Evolutionary conservation across 2,329 filamentous ascomycete species (phyloP).

Genomic region (Aspergillus piperis): DNA sequence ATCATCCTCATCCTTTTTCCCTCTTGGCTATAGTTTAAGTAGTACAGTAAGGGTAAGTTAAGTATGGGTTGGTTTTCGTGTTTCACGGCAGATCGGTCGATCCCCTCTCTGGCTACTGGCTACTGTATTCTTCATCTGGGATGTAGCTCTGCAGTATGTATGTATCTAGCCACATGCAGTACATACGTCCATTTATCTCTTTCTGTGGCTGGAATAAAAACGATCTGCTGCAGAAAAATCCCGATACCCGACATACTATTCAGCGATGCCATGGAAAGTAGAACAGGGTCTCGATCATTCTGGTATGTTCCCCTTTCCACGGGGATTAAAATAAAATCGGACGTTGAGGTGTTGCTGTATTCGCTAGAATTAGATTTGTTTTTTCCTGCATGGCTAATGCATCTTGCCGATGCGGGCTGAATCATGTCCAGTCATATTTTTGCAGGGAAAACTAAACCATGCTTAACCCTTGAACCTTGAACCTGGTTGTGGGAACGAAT

Average conservation of each 20-base stretch:
- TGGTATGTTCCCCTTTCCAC: background rate
- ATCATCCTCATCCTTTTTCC: too few species aligned
- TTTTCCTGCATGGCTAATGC: background rate
- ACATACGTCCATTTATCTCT: too few species aligned
- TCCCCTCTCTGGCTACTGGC: constrained; percentile 8
- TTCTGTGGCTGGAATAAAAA: background rate
- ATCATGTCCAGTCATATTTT: background rate
- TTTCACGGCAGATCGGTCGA: constrained; percentile 16
- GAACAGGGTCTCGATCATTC: too few species aligned
- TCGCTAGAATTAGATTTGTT: too few species aligned
- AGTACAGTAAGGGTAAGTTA: too few species aligned
- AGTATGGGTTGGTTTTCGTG: background rate
- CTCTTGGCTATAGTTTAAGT: too few species aligned
- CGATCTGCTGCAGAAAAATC: constrained; percentile 1
- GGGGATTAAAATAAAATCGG: background rate
- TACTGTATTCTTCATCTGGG: background rate
- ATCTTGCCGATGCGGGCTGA: background rate
- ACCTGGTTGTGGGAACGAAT: too few species aligned
- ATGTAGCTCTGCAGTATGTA: too few species aligned
- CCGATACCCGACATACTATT: background rate
- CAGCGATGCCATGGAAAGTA: background rate
- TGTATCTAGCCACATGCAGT: too few species aligned
- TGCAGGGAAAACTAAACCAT: too few species aligned
- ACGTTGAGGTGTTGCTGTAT: background rate
- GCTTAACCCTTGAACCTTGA: too few species aligned